phyloP scores from a whole-genome alignment of 164 flowering plant genomes.

The Taxillus chinensis region DNA sequence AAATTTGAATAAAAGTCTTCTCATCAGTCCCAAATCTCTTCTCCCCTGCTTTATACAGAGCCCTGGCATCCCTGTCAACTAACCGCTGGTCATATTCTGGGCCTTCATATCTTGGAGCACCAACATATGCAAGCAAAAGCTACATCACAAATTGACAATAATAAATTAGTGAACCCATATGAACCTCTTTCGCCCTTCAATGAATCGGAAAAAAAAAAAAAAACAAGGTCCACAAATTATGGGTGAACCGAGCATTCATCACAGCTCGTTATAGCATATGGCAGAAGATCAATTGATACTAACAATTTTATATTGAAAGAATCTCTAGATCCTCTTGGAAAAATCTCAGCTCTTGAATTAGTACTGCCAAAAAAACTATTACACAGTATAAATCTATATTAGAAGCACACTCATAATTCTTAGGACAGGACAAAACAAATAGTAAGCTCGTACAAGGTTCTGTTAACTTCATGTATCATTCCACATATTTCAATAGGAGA shows the following conservation, averaged over 20 bases:
- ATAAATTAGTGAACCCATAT: background rate
- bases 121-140: constrained; percentile 63
- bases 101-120: constrained; percentile 57
- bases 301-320: no score
- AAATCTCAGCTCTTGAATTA: no score
- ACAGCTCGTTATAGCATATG: no score
- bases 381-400: no score
- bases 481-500: background rate
- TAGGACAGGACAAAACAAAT: no score
- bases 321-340: no score
- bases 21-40: constrained; percentile 65
- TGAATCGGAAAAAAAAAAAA: background rate
- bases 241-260: no score
- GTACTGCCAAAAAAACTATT: no score
- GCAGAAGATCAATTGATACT: no score
- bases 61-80: constrained; percentile 57
- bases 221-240: background rate
- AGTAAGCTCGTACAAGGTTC: no score
- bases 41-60: constrained; percentile 62
- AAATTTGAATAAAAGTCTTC: constrained; percentile 44
- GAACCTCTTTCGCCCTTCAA: background rate
- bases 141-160: constrained; percentile 14
- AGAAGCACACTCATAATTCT: no score
- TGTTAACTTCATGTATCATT: no score
- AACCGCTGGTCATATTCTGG: constrained; percentile 43